Evolutionary conservation across 179 eudicot genomes (phyloP), one percentile per base, ranked within the genome.

Genomic region (Heliamphora pulchella): DNA sequence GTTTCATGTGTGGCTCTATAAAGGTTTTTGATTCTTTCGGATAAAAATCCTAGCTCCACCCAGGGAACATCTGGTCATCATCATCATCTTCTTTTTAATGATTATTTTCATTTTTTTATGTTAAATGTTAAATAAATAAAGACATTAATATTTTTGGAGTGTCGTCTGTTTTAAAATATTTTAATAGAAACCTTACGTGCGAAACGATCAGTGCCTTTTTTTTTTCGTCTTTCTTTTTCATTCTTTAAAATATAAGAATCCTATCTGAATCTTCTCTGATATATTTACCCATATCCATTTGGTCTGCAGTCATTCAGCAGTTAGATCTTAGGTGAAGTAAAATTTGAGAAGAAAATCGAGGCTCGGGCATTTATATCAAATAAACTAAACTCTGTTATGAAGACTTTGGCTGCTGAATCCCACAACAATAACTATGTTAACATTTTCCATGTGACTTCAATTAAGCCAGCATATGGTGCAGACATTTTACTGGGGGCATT

Each of bases 361-460:
- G 47, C 48, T 0, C 46, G 31, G 47, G 5, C 48, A 31, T 11
- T 65, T 46, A 10, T 5, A 66, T 66, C 13, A n/a, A 61, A 18
- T 20, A 1, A 22, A 76, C 57, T 3, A 5, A 76, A 18, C 58
- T 77, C 55, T 50, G 43, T 13, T 63, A 8, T 7, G 5, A 77
- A 39, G 41, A 8, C 44, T 61, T 4, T 1, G 10, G 55, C 31
- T 31, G 15, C 44, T 18, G n/a, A 39, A 63, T 63, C 20, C n/a
- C 15, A 63, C 18, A 11, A 55, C 17, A 47, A 48, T 58, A 53
- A 13, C 22, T 77, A 8, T 47, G 18, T 77, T 47, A 4, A 53
- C 71, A 77, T 63, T 20, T 76, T 62, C 44, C 6, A 18, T 76
- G 74, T 76, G 18, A 63, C 14, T 43, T 59, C n/a, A 44, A 15